Evolutionary conservation across 2,329 filamentous ascomycete genomes (phyloP).

Genomic region (Aureobasidium sp.): DNA sequence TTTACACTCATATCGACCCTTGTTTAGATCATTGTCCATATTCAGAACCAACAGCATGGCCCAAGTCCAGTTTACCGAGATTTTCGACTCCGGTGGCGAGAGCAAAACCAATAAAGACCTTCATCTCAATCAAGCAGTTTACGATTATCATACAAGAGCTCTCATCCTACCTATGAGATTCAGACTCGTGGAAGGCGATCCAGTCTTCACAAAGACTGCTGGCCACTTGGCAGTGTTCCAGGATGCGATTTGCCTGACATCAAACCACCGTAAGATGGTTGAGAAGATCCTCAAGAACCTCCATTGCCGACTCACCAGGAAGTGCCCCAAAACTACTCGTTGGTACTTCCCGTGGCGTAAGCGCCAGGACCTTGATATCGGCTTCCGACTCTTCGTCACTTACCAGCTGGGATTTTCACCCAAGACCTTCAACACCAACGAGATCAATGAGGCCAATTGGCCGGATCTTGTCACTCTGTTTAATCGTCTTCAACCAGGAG

Average conservation of each 20-base stretch:
- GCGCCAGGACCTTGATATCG: neutral
- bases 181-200: neutral
- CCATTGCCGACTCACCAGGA: neutral
- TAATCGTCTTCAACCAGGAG: neutral
- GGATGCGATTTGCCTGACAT: neutral
- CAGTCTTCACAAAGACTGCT: neutral
- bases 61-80: neutral
- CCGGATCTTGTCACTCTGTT: neutral
- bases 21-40: neutral
- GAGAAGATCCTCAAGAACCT: neutral
- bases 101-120: neutral
- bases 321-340: neutral
- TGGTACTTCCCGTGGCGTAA: slow-evolving; percentile 1
- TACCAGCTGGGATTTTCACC: neutral
- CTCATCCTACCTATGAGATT: neutral
- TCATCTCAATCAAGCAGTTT: neutral
- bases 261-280: neutral
- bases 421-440: neutral
- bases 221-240: neutral
- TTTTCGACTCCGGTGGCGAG: neutral
- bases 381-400: neutral
- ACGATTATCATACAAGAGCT: neutral
- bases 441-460: slow-evolving; percentile 2
- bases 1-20: neutral
- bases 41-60: neutral